Base-by-base conservation (phyloP, 768 basidiomycete species). In the Erythrobasidium yunnanense region DNA sequence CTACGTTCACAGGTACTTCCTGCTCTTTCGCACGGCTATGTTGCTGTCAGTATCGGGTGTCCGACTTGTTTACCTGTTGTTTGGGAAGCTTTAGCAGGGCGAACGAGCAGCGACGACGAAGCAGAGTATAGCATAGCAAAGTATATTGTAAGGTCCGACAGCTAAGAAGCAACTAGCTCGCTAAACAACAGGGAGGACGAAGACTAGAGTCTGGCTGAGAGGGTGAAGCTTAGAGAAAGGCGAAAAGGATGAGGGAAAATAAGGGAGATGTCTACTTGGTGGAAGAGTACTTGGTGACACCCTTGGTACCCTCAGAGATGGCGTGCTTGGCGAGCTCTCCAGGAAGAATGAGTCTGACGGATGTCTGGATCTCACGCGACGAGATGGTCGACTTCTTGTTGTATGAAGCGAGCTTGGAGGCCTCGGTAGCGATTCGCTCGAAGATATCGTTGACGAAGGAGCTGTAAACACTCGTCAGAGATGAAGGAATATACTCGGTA, bases 341-440 rank as follows among this genome's bases (percentile, higher is more conserved):
- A 72, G 95, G 92, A 30, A 99, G 87, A 78, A 99, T 95, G 65
- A 97, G 84, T 71, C 93, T 88, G 65, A 97, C 93, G 45, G 90
- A 84, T 38, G 93, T 97, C 78, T 97, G 93, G 72, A 96, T 96
- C 79, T 97, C 92, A 70, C 92, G 90, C 60, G 92, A 96, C 50
- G 92, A 96, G 77, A 97, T 96, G 45, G 93, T 97, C 11, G 92
- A 95, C 79, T 93, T 95, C 81, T 95, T 93, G 71, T 92, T 95
- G 81, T 96, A 96, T 0, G 89, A 82, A 42, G 93, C 92, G 71
- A 97, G 87, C 81, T 93, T 79, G 70, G 77, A 77, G 42, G 78
- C 77, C 70, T 78, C 78, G 49, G 73, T 68, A 49, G 77, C 90
- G 71, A 78, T 78, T 65, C 77, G 74, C 74, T 79, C 78, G 65